Evolutionary conservation across 1,139 yeast genomes (phyloP), one percentile per base, ranked within the genome.

Genomic region (Candida gigantensis): DNA sequence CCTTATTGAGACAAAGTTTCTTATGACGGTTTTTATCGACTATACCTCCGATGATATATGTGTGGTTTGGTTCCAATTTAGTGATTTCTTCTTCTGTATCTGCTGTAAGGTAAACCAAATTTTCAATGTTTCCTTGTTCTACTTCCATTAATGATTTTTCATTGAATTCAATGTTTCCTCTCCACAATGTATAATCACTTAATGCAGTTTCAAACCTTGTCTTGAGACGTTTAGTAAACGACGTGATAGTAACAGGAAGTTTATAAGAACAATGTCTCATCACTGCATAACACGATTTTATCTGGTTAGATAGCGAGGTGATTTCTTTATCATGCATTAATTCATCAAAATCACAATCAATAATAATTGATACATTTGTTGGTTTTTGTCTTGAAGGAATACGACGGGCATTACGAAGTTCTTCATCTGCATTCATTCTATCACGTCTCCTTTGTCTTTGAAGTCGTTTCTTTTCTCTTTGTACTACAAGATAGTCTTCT

Each of bases 1-100:
- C 98, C 58, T 90, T 92, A 47, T 84, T 74, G 39, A 79, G 72
- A 60, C 98, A 92, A 34, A 92, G 62, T 44, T 73, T 71, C 60
- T 90, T 90, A 66, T 92, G 85, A 49, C 97, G 75, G 46, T 95
- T 95, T 60, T 90, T 92, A 59, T 92, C 98, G 6, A 92, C 97
- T 37, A 92, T 90, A 0, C 98, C 98, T 7, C 98, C 98, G 36
- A 92, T 81, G 32, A 90, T 77, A 51, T 92, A 92, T 0, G 94
- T 84, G 57, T 74, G 72, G 4, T 81, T 83, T 4, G 81, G 77
- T 43, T 83, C 81, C 34, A 92, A 65, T 13, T 74, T 77, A 24
- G 84, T 62, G 14, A 75, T 74, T 27, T 62, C 66, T 18, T 84
- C 84, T 12, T 82, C 85, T 0, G 96, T 82, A 51, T 92, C 98